Evolutionary conservation across 805 yeast genomes (phyloP), one percentile per base, ranked within the genome.

Genomic region (Candida tammaniensis): DNA sequence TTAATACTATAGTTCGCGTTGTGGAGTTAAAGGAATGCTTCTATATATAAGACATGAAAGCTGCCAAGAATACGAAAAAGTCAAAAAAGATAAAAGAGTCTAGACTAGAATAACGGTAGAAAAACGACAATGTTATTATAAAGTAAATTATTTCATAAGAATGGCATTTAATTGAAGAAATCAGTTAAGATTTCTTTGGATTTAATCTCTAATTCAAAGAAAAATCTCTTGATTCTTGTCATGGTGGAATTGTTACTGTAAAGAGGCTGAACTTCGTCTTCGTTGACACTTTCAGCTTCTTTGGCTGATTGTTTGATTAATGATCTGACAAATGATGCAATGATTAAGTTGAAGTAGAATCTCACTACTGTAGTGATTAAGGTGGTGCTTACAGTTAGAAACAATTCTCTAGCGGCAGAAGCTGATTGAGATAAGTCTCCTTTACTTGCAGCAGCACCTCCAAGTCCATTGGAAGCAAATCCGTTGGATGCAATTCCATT

Each of bases 371-470:
- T 63, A 10, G 80, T 69, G 4, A 64, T 46, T 6, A 78, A 27
- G 0, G 80, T 74, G 7, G 77, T 59, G 8, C 74, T 44, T 9
- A 76, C 56, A 5, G 83, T 81, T 46, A 79, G 59, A 33, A 76
- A 74, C 42, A 80, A 66, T 51, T 84, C 73, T 34, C 72, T 46
- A 5, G 57, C 51, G 32, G 76, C 76, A 0, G 85, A 66, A 1
- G 91, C 91, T 25, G 86, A 78, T 50, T 80, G 85, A 3, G 76
- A 63, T 30, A 30, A 15, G n/a, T n/a, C n/a, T n/a, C n/a, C n/a
- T n/a, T n/a, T n/a, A n/a, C n/a, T n/a, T n/a, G n/a, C n/a, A 6
- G 26, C 26, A 7, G 13, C 6, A 13, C 18, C 7, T 15, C 7
- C n/a, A n/a, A 18, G 7, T 10, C 18, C 7, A 17, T 7, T 15